phyloP scores from a whole-genome alignment of 441 rosid species.

The Raphanus hybrid region DNA sequence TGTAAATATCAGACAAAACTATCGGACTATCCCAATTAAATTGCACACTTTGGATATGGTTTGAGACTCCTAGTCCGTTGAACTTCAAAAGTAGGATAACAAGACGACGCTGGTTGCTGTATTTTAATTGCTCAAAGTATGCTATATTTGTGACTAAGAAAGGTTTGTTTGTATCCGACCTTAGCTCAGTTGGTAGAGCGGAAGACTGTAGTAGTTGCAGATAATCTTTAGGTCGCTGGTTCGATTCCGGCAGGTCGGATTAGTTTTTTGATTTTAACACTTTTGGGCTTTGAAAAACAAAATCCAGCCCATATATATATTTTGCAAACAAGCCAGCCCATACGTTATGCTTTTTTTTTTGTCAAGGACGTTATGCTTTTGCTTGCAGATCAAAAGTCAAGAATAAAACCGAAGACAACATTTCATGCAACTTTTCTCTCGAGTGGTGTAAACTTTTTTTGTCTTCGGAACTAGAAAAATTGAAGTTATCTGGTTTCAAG shows the following conservation, averaged over 20 bases:
- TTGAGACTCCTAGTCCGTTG: neutral
- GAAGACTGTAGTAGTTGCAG: conserved; percentile 69
- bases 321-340: neutral
- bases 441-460: neutral
- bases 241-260: conserved; percentile 22
- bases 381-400: no score
- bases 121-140: no score
- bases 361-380: no score
- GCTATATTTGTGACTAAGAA: no score
- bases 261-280: neutral
- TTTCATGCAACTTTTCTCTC: neutral
- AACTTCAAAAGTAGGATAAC: no score
- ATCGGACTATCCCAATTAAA: neutral
- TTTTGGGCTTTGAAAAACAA: neutral
- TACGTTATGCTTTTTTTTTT: no score
- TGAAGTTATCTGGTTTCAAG: neutral
- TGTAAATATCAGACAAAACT: neutral
- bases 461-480: neutral
- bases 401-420: neutral
- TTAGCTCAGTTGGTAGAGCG: conserved; percentile 95
- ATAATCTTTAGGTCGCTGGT: conserved; percentile 12
- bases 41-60: neutral
- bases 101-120: neutral
- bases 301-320: neutral
- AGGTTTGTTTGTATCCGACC: conserved; percentile 51